Evolutionary conservation across 768 basidiomycete genomes (phyloP), one percentile per base, ranked within the genome.

Genomic region (Termitomyces sp.): DNA sequence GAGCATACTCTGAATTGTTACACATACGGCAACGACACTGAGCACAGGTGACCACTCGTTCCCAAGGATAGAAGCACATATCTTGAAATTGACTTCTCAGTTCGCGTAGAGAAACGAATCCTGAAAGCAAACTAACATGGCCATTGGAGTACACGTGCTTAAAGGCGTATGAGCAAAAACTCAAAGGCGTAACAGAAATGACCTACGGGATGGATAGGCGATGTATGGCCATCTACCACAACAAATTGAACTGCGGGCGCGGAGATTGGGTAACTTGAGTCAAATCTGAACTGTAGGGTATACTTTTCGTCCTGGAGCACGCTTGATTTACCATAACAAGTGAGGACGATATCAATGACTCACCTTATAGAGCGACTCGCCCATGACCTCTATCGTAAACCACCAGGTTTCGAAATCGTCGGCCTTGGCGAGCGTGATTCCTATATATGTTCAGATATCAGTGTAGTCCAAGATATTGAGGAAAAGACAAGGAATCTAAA

Each of bases 21-120:
- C 81, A 63, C 90, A 93, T 42, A 93, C 83, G 2, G 89, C 80
- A 26, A 85, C 76, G 21, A 90, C 90, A 58, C 87, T 90, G 59
- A 93, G 71, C n/a, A 92, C 90, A 0, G 90, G 92, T 10, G 88
- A 90, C 91, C 91, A 93, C 60, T 93, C 92, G 62, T 80, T 87
- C 26, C 90, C 93, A 8, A 95, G 81, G 54, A 95, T 93, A 14
- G 89, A 92, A 9, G 89, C 90, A 65, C 92, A 94, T 61, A 94
- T 93, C 87, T 93, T 56, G 46, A 28, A 45, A 48, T 54, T 55
- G 57, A 54, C 51, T 57, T 26, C 32, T 40, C 21, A 51, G 26
- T 45, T 45, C 32, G n/a, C 34, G 21, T 4, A 32, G 8, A n/a
- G 28, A 42, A 14, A 34, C 55, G 3, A 21, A n/a, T 11, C 11